Evolutionary conservation across 2,329 filamentous ascomycete species (phyloP).

Genomic region (Talaromyces amestolkiae): DNA sequence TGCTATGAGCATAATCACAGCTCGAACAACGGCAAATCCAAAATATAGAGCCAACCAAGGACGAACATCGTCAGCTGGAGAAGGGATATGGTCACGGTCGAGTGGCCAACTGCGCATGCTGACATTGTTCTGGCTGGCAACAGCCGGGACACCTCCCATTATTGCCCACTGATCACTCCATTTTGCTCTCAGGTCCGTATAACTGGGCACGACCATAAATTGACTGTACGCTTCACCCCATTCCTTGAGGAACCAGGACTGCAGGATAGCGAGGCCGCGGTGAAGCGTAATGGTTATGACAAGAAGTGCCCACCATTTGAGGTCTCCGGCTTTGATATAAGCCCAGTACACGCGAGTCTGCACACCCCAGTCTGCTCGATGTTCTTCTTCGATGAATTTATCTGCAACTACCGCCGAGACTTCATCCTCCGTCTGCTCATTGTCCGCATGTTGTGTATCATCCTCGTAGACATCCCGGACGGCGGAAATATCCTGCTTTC

Average conservation of each 20-base stretch:
- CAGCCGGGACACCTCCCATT: slow-evolving; percentile 22
- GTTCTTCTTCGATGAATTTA: slow-evolving; percentile 77
- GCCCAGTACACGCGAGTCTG: slow-evolving; percentile 75
- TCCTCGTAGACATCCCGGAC: slow-evolving; percentile 36
- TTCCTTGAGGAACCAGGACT: slow-evolving; percentile 79
- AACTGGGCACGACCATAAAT: slow-evolving; percentile 24
- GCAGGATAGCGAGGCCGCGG: slow-evolving; percentile 62
- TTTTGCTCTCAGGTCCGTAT: slow-evolving; percentile 20
- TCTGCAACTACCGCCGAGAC: slow-evolving; percentile 57
- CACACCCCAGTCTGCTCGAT: slow-evolving; percentile 71
- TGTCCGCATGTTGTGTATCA: slow-evolving; percentile 17
- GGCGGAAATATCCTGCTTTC: slow-evolving; percentile 48
- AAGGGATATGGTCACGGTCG: slow-evolving; percentile 50
- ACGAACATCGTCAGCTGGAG: slow-evolving; percentile 63
- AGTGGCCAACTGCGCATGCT: slow-evolving; percentile 15
- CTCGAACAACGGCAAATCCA: slow-evolving; percentile 60
- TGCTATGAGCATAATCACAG: slow-evolving; percentile 59
- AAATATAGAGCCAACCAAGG: slow-evolving; percentile 75
- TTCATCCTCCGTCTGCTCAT: slow-evolving; percentile 42
- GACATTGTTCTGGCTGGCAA: slow-evolving; percentile 34
- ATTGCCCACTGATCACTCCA: slow-evolving; percentile 15
- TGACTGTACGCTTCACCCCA: slow-evolving; percentile 74
- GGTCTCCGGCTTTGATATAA: slow-evolving; percentile 77
- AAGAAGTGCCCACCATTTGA: slow-evolving; percentile 69
- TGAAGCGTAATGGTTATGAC: slow-evolving; percentile 62